These are phyloP conservation scores for Cupressus sempervirens DNA, from an alignment of 75 land plant genomes.

Conservation along the genomic window DNA sequence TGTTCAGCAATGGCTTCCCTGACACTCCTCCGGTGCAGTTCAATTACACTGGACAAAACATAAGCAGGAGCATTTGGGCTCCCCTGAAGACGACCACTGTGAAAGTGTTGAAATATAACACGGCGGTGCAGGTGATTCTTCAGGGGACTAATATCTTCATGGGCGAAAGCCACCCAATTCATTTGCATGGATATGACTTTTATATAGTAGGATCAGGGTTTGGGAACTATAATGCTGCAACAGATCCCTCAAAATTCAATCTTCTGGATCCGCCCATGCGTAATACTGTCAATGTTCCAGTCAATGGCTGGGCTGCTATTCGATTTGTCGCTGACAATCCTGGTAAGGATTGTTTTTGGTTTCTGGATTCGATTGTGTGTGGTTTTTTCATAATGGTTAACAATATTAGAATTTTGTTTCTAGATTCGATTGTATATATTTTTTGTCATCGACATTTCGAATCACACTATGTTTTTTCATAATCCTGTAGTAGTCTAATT, in stretches of 20 bases:
- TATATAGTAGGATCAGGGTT: constrained; percentile 33
- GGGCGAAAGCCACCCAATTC: constrained; percentile 39
- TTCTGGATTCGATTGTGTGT: no score
- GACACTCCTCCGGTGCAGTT: no score
- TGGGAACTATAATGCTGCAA: constrained; percentile 28
- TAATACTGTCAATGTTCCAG: constrained; percentile 34
- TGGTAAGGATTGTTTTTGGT: no score
- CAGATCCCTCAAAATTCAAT: constrained; percentile 22
- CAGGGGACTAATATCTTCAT: constrained; percentile 24
- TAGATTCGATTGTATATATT: no score
- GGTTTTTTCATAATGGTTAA: no score
- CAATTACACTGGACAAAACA: no score
- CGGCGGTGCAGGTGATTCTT: constrained; percentile 24
- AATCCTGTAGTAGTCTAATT: no score
- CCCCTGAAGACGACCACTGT: constrained; percentile 13
- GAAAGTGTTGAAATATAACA: constrained; percentile 16
- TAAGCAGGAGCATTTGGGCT: constrained; percentile 15
- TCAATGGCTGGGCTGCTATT: no score
- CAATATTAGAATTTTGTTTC: no score
- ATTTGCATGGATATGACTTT: constrained; percentile 40
- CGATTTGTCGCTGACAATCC: constrained; percentile 28
- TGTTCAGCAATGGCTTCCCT: no score
- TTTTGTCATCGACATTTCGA: no score
- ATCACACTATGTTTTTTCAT: no score
- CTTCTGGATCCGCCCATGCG: constrained; percentile 35